Evolutionary conservation across 2,329 filamentous ascomycete genomes (phyloP), one percentile per base, ranked within the genome.

Genomic region (Talaromyces piceae): DNA sequence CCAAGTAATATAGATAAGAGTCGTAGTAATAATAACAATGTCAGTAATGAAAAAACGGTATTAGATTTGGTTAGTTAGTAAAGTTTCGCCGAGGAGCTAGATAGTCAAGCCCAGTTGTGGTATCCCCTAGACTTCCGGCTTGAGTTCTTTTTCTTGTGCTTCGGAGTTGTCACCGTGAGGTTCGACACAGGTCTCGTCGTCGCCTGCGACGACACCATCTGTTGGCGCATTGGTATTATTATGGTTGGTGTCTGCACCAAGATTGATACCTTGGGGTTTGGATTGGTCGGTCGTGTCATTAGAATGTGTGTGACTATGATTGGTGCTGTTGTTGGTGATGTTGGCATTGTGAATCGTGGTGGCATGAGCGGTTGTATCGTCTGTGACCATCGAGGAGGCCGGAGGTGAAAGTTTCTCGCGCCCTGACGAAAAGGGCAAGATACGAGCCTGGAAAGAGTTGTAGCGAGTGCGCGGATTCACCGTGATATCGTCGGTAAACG

Each of bases 381-480:
- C 47, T 4, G 25, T 43, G 12, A 44, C 45, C 11, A 45, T 44
- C 20, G 48, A 47, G 7, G 31, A 39, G 5, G 46, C 49, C 26
- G 23, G 30, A 5, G 43, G 43, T 2, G 51, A 50, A 20, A n/a
- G 28, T 22, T 51, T 54, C 31, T 51, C 52, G 16, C 52, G 48
- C 9, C 45, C 45, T n/a, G n/a, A n/a, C 11, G 39, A 28, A n/a
- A 51, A 54, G 5, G 48, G 52, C 13, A 54, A 16, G 7, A 54
- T 31, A 16, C 58, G 59, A 22, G 58, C 64, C 45, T 68, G 64
- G 4, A 70, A 60, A 0, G 69, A 68, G 41, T 63, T 63, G 25
- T 72, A 63, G 20, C 68, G 64, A 11, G 69, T 72, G 16, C 61
- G 63, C 4, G 66, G 65, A 9, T 61, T 64, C 4, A 63, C 68